Percentiles rank a stretch among this genome's conserved stretches.
phyloP scores from a whole-genome alignment of 805 yeast species.

The Candida nanaspora region DNA sequence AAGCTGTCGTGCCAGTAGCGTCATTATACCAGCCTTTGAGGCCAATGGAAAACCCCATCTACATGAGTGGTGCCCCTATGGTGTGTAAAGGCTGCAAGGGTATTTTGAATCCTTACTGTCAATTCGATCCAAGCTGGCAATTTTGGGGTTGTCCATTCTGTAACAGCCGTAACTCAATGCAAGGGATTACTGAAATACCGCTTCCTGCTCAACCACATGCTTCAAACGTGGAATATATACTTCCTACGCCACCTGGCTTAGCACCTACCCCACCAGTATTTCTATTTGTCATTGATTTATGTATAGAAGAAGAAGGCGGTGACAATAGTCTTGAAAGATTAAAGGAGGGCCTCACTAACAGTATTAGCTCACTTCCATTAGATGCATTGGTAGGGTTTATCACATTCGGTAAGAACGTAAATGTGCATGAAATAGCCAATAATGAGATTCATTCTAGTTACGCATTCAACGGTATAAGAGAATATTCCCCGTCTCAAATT shows the following conservation, averaged over 20 bases:
- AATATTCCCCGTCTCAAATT: constrained; percentile 40
- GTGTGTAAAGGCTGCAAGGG: constrained; percentile 50
- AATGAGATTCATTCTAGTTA: constrained; percentile 27
- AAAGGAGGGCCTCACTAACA: constrained; percentile 39
- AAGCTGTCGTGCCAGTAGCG: constrained; percentile 49
- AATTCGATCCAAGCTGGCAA: constrained; percentile 23
- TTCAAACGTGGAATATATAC: constrained; percentile 46
- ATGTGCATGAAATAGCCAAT: constrained; percentile 44
- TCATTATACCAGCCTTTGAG: constrained; percentile 54
- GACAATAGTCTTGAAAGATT: constrained; percentile 44
- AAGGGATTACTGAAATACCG: constrained; percentile 25
- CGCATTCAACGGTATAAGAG: constrained; percentile 51
- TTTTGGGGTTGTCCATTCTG: constrained; percentile 56
- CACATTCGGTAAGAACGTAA: constrained; percentile 54
- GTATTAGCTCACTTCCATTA: constrained; percentile 41
- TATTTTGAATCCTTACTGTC: constrained; percentile 45
- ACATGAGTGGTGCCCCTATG: constrained; percentile 33
- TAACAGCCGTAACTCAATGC: constrained; percentile 32
- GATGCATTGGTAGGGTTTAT: constrained; percentile 50
- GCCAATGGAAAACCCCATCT: constrained; percentile 31
- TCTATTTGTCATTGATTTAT: constrained; percentile 50
- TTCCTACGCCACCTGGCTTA: constrained; percentile 16
- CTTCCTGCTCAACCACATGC: constrained; percentile 31
- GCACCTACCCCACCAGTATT: constrained; percentile 37
- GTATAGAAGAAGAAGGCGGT: constrained; percentile 45